phyloP scores from a whole-genome alignment of 805 yeast genomes.

The Tetrapisispora pingtungensis region DNA sequence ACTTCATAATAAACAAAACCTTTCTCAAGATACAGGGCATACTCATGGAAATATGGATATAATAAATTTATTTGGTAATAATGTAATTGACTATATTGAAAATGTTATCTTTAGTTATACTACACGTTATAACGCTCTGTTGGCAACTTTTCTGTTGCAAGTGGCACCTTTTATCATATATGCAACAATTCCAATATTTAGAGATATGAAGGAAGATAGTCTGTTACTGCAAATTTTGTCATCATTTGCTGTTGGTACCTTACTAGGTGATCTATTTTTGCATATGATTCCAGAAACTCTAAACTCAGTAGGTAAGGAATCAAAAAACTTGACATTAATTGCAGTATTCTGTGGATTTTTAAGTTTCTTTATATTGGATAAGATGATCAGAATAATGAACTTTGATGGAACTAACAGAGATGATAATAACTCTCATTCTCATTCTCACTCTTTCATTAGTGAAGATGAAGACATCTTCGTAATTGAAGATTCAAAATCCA shows the following conservation, averaged over 20 bases:
- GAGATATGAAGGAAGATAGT: constrained; percentile 5
- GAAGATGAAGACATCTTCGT: not conserved
- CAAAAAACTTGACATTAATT: constrained; percentile 36
- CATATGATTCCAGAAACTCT: constrained; percentile 66
- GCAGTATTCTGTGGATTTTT: constrained; percentile 54
- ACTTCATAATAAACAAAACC: constrained; percentile 1
- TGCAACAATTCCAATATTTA: constrained; percentile 44
- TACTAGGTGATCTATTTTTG: constrained; percentile 63
- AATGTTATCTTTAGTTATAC: constrained; percentile 14
- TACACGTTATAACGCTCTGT: constrained; percentile 50
- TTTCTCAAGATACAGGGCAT: not conserved
- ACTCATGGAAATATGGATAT: constrained; percentile 1
- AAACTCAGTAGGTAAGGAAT: constrained; percentile 34
- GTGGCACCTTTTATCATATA: constrained; percentile 54
- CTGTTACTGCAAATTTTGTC: constrained; percentile 41
- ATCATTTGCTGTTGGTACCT: constrained; percentile 67
- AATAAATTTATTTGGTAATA: not conserved
- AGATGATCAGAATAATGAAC: constrained; percentile 39
- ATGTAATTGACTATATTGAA: constrained; percentile 1
- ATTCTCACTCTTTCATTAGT: constrained; percentile 27
- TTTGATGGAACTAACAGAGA: constrained; percentile 9
- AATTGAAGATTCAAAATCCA: not conserved
- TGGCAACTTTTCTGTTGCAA: constrained; percentile 56
- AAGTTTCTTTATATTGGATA: constrained; percentile 53
- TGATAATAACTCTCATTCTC: constrained; percentile 32